Evolutionary conservation across 2,329 filamentous ascomycete genomes (phyloP).

Genomic region (Gyromitra esculenta): DNA sequence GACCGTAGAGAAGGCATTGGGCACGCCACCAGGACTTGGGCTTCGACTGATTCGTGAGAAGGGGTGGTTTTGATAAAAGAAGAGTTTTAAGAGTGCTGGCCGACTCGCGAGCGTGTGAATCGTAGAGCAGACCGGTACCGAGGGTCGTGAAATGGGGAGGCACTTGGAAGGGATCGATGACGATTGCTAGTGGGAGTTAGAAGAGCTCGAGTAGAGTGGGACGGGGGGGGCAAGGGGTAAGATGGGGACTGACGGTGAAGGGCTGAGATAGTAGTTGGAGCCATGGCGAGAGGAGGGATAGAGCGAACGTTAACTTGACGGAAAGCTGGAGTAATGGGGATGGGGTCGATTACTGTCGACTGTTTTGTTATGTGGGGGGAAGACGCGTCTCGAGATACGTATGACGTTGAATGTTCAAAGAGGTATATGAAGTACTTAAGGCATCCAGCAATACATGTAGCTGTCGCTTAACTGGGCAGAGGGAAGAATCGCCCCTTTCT

Average conservation of each 20-base stretch:
- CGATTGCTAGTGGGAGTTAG: not conserved
- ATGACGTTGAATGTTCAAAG: too few species aligned
- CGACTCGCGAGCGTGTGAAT: constrained; percentile 2
- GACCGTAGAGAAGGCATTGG: constrained; percentile 24
- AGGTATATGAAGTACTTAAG: too few species aligned
- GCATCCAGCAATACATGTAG: too few species aligned
- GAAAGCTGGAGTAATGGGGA: not conserved
- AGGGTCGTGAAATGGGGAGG: constrained; percentile 2
- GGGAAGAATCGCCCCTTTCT: too few species aligned
- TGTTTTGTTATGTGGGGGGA: not conserved
- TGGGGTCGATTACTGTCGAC: not conserved
- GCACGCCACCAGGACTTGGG: constrained; percentile 33
- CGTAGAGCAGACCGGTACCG: constrained; percentile 1
- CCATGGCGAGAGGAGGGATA: not conserved
- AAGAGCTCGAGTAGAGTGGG: not conserved
- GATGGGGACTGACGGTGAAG: constrained; percentile 7
- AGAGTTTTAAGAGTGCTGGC: constrained; percentile 6
- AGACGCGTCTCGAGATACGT: too few species aligned
- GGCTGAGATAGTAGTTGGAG: constrained; percentile 12
- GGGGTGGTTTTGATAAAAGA: not conserved
- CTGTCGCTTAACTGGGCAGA: too few species aligned
- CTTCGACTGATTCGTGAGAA: constrained; percentile 8
- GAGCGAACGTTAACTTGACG: too few species aligned
- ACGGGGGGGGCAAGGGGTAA: not conserved
- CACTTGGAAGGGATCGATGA: not conserved